Percentiles rank a stretch among this genome's conserved stretches.
phyloP scores from a whole-genome alignment of 2,329 filamentous ascomycete species.

The Mycosphaerella sp. region DNA sequence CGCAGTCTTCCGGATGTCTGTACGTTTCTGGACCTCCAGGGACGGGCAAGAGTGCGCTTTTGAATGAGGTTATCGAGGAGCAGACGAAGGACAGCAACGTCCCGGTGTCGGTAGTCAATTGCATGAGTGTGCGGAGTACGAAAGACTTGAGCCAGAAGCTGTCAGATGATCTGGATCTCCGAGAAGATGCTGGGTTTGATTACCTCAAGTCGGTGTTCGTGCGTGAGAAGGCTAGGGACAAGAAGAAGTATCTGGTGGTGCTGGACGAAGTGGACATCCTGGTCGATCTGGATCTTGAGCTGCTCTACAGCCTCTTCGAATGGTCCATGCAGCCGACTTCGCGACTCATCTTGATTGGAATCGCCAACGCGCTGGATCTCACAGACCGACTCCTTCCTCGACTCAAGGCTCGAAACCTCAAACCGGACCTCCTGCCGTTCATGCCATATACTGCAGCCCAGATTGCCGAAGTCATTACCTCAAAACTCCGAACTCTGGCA shows the following conservation, averaged over 20 bases:
- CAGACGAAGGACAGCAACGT: constrained; percentile 49
- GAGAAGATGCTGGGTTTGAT: constrained; percentile 58
- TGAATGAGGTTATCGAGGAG: constrained; percentile 67
- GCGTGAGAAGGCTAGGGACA: constrained; percentile 48
- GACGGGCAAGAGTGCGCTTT: constrained; percentile 93
- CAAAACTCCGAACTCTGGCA: constrained; percentile 67
- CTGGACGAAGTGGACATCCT: constrained; percentile 95
- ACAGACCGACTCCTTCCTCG: constrained; percentile 92
- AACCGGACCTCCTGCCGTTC: constrained; percentile 83
- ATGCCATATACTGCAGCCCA: constrained; percentile 84
- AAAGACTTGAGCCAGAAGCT: constrained; percentile 78
- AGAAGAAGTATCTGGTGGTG: constrained; percentile 67
- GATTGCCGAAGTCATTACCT: constrained; percentile 79
- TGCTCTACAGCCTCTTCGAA: constrained; percentile 90
- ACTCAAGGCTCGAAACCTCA: constrained; percentile 85
- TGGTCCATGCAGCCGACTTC: constrained; percentile 84
- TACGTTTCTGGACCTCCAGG: constrained; percentile 95
- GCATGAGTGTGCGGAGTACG: constrained; percentile 90
- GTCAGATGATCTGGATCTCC: constrained; percentile 60
- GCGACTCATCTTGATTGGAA: constrained; percentile 76
- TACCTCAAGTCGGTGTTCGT: constrained; percentile 66
- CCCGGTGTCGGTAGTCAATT: constrained; percentile 79
- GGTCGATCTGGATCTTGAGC: constrained; percentile 78
- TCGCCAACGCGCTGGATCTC: constrained; percentile 91
- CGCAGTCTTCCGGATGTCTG: constrained; percentile 67